Base-by-base conservation (phyloP, 805 yeast species). In the Limtongia smithiae region DNA sequence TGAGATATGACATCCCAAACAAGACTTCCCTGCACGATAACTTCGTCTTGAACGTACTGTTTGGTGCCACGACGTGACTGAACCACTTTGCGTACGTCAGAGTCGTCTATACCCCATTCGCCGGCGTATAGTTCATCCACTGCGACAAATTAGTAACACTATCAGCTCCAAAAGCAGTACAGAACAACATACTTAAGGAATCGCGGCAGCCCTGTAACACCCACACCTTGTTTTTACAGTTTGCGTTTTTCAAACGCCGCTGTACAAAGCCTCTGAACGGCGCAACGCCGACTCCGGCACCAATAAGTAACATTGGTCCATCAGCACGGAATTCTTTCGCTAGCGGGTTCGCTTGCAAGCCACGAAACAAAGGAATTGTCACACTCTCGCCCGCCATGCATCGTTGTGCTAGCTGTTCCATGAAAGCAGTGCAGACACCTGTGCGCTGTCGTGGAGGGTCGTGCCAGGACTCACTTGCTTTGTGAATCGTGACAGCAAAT, bases 251-350 rank as follows among this genome's bases (percentile, higher is more conserved):
- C 30, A 60, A 44, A n/a, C 63, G 46, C 11, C 63, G 54, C 41
- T 60, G 64, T n/a, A 60, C 62, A 34, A 60, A 60, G 6, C 64
- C 64, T 12, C 64, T 37, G 41, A 60, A 60, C 8, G 64, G 64
- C 18, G 64, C 63, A 15, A 60, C 38, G 14, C 64, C 64, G 7
- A 60, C 64, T 11, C 64, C 64, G n/a, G 64, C 63, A 9, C 64
- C 64, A 38, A 60, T 45, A 25, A 60, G 51, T 31, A 61, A 33
- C 64, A 60, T 60, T 11, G 64, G 64, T 4, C 64, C 64, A 43
- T 60, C 64, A 5, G 62, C 50, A 9, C 50, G 42, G 35, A 60
- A 60, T 35, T 60, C 64, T 24, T 44, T 54, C 8, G 63, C 64
- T 9, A 60, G 45, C 7, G 63, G 64, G 41, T 60, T 60, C 15